phyloP scores from a whole-genome alignment of 2,329 filamentous ascomycete genomes.

The Anthostomella pinea region DNA sequence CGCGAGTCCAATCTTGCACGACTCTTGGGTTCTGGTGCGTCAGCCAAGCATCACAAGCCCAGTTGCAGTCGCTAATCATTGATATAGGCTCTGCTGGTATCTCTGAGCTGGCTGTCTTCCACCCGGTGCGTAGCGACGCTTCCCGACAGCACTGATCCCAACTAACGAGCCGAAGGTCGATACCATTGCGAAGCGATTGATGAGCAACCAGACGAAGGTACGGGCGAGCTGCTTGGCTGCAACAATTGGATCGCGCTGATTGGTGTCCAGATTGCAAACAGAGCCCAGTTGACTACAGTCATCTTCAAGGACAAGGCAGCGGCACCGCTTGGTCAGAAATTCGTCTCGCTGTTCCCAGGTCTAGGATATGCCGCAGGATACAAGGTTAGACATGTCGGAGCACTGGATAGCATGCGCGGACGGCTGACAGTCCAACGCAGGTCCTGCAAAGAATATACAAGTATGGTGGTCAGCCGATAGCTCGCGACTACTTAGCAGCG shows the following conservation, averaged over 20 bases:
- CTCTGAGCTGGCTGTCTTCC: slow-evolving; percentile 70
- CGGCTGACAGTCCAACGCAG: slow-evolving; percentile 34
- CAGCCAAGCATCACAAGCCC: neutral
- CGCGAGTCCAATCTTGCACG: slow-evolving; percentile 87
- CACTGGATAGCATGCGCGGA: neutral
- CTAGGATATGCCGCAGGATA: slow-evolving; percentile 97
- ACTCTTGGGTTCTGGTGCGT: slow-evolving; percentile 82
- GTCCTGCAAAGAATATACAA: slow-evolving; percentile 97
- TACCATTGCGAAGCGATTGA: slow-evolving; percentile 96
- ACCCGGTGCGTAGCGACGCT: slow-evolving; percentile 49
- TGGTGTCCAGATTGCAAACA: slow-evolving; percentile 18
- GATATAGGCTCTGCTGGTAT: slow-evolving; percentile 55
- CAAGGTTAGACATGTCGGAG: slow-evolving; percentile 58
- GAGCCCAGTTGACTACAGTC: slow-evolving; percentile 74
- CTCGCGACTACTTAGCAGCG: slow-evolving; percentile 78
- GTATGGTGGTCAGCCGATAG: slow-evolving; percentile 95
- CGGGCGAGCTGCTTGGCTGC: slow-evolving; percentile 14
- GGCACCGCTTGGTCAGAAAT: slow-evolving; percentile 71
- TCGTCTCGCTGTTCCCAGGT: slow-evolving; percentile 93
- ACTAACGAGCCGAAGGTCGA: slow-evolving; percentile 65
- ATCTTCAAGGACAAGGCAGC: slow-evolving; percentile 88
- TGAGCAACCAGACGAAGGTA: slow-evolving; percentile 91
- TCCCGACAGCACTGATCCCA: slow-evolving; percentile 9
- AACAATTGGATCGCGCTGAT: slow-evolving; percentile 7
- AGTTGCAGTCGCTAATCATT: slow-evolving; percentile 8